Conservation (phyloP, 1,284 basidiomycete species). For the Agaricales sp. region DNA sequence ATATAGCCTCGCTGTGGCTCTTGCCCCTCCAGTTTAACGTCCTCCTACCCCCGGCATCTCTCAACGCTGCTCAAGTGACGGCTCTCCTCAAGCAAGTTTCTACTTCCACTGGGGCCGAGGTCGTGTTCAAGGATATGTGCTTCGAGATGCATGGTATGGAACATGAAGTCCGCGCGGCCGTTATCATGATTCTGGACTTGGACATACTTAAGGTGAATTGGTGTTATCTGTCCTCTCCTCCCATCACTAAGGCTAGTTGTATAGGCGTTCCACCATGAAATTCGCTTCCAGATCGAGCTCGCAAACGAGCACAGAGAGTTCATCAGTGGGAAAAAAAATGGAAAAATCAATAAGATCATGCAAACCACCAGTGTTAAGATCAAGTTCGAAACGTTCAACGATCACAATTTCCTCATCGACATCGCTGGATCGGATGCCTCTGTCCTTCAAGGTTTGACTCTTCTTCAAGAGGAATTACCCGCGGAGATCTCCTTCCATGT, state of each 20-base stretch:
- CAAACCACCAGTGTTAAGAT: conserved; percentile 94
- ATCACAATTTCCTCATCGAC: conserved; percentile 98
- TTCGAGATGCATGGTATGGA: conserved; percentile 98
- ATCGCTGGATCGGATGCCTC: conserved; percentile 76
- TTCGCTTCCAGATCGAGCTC: conserved; percentile 97
- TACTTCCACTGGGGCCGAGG: conserved; percentile 82
- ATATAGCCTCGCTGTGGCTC: conserved; percentile 94
- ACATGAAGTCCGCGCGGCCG: conserved; percentile 80
- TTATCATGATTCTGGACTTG: conserved; percentile 81
- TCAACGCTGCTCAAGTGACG: conserved; percentile 81
- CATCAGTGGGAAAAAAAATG: conserved; percentile 97
- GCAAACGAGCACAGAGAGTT: conserved; percentile 98
- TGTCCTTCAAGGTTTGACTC: conserved; percentile 79
- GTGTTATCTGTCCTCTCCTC: not conserved
- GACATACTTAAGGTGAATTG: conserved; percentile 75
- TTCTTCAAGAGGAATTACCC: conserved; percentile 93
- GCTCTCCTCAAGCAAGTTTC: conserved; percentile 83
- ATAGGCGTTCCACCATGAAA: conserved; percentile 90
- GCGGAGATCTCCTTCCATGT: conserved; percentile 99
- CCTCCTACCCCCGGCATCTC: conserved; percentile 70
- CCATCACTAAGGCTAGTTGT: conserved; percentile 5
- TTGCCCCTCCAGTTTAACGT: conserved; percentile 91
- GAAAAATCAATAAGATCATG: conserved; percentile 99
- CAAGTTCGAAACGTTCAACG: conserved; percentile 99
- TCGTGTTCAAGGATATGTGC: conserved; percentile 95